Conservation (phyloP, 441 rosid species). For the Arabidopsis hybrid region DNA sequence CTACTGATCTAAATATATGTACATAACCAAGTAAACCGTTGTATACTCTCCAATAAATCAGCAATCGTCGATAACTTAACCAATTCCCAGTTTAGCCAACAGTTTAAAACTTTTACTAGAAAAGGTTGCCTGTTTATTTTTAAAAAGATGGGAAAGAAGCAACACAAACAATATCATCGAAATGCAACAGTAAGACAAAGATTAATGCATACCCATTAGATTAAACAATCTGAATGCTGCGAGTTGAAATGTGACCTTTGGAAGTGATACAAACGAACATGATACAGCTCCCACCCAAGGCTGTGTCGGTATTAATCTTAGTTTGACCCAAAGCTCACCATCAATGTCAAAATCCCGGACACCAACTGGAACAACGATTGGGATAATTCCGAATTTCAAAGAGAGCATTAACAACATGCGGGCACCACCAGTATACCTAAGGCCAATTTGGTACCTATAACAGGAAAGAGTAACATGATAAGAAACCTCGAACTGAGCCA, state of each 20-base stretch:
- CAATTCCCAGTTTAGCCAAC: neutral
- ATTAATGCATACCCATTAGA: constrained; percentile 72
- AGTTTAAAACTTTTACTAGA: neutral
- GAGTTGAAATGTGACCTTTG: constrained; percentile 82
- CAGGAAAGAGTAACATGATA: constrained; percentile 25
- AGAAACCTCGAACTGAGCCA: neutral
- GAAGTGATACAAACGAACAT: constrained; percentile 91
- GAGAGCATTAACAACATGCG: constrained; percentile 82
- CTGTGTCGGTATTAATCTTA: constrained; percentile 77
- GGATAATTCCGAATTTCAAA: constrained; percentile 70
- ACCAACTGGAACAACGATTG: constrained; percentile 80
- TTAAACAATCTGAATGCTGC: constrained; percentile 87
- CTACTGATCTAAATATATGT: too few species aligned
- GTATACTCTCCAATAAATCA: neutral
- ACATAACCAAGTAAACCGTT: too few species aligned
- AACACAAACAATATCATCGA: neutral
- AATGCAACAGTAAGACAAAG: constrained; percentile 23
- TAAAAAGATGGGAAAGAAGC: neutral
- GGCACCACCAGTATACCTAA: constrained; percentile 89
- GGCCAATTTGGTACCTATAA: constrained; percentile 86
- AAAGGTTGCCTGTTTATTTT: neutral
- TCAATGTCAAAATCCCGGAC: constrained; percentile 87
- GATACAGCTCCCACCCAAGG: constrained; percentile 91
- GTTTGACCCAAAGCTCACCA: constrained; percentile 94
- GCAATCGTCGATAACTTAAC: neutral